Evolutionary conservation across 129 eudicot genomes (phyloP), one percentile per base, ranked within the genome.

Genomic region (Centella asiatica): DNA sequence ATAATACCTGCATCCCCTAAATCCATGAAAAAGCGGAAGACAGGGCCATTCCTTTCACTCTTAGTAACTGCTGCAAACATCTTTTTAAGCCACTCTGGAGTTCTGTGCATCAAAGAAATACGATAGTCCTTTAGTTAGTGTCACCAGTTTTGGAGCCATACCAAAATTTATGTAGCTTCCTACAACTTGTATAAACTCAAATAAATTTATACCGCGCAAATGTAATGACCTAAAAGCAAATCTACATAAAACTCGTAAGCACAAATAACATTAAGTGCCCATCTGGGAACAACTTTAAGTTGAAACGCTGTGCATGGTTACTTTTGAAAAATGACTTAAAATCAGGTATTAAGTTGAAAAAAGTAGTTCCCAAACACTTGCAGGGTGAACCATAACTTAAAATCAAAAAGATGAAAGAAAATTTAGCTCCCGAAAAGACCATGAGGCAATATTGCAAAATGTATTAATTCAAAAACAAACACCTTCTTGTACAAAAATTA

Each of bases 11-110:
- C 97, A 81, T 86, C 97, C 53, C 94, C 95, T 27, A 83, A 67
- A 68, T 90, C 97, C 74, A 90, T 78, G 75, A 90, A 90, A 79
- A 90, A 90, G 4, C 89, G 97, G 70, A 90, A 86, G 22, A 90
- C 87, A 5, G 95, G 95, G 53, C 89, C 89, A 57, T 84, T 81
- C 71, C 88, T 81, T 62, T 90, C 89, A 27, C 93, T 86, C 80
- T 81, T 83, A 37, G 75, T 77, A 63, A 90, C 83, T 29, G 90
- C 80, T 69, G 85, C 78, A 65, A 86, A 83, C 83, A 81, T 81
- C 85, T 90, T 86, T 75, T 81, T 90, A 22, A 90, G 82, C 95
- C 93, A 90, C 64, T 77, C 81, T 5, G 97, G 95, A 48, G 89
- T 77, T 81, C 97, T 90, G 79, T 51, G 49, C 63, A 34, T 39